Evolutionary conservation across 257 asterid species (phyloP).

Genomic region (Przewalskia tangutica): DNA sequence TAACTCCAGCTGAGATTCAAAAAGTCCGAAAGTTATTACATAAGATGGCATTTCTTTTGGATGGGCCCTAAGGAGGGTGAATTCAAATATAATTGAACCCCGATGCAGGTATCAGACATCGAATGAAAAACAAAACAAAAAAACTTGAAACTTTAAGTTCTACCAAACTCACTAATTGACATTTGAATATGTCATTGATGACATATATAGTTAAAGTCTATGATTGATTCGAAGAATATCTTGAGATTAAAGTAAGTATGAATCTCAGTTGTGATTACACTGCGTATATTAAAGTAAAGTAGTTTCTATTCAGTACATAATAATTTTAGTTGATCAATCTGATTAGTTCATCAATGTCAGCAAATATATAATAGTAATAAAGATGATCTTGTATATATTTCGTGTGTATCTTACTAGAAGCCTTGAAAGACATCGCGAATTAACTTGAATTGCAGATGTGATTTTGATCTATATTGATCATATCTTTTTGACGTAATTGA

Average conservation of each 20-base stretch:
- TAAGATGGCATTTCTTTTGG: not conserved
- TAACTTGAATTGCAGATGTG: not conserved
- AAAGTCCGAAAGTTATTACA: not conserved
- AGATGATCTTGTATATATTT: no score
- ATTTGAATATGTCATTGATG: not conserved
- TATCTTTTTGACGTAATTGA: not conserved
- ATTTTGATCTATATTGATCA: not conserved
- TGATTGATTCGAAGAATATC: not conserved
- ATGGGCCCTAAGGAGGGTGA: no score
- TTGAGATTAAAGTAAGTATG: not conserved
- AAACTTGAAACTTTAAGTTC: not conserved
- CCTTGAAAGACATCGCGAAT: not conserved
- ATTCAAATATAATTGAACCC: no score
- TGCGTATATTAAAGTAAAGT: no score
- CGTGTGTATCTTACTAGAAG: not conserved
- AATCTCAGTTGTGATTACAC: not conserved
- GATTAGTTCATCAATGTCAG: not conserved
- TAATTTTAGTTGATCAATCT: not conserved
- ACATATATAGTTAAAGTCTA: not conserved
- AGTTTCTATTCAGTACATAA: not conserved
- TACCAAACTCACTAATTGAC: not conserved
- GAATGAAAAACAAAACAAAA: no score
- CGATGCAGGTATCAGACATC: no score
- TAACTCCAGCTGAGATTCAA: not conserved
- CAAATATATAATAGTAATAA: not conserved